Base-by-base conservation (phyloP, 2,329 filamentous ascomycete genomes). In the Aspergillus spinulosporus region DNA sequence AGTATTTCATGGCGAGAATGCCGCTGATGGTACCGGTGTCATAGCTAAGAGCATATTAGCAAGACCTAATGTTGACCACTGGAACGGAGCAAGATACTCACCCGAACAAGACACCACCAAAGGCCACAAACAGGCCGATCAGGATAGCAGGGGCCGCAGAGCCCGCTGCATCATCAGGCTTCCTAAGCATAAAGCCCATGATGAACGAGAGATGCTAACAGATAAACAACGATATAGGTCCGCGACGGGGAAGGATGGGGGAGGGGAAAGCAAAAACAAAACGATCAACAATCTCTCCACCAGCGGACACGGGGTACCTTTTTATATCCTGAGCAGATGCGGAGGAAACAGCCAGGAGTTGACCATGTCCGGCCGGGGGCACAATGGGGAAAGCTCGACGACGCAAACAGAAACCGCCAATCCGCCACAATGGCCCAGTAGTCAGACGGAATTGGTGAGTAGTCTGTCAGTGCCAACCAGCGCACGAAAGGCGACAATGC, bases 21-120 rank as follows among this genome's bases (percentile, higher is more conserved):
- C 78, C 78, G 54, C 74, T 76, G 70, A 83, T 83, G 62, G 81
- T 82, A 40, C 80, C 80, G 52, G 80, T 81, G 61, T 84, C 82
- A 68, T 83, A 72, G 59, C 69, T 71, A 52, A 36, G 21, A 15
- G 7, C 21, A 15, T 21, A 48, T 44, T 5, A 49, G 46, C 11
- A 42, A 12, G 26, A 44, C 28, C 28, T 51, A 55, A 59, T 7
- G 50, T 44, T 45, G 12, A 8, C 36, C 29, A 1, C 4, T 9
- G 1, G 44, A 12, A 43, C 3, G 12, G 40, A 1, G 14, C 26
- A 78, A 12, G 76, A 66, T 40, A 77, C 71, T 21, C 66, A 84
- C 59, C 82, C 82, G 65, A 83, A 84, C 62, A 84, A 77, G 57
- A 84, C 78, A 66, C 82, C 82, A 58, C 82, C 82, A 68, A 84